These are phyloP conservation scores for Talaromyces adpressus DNA, from an alignment of 495 filamentous ascomycete species.

Conservation along the genomic window DNA sequence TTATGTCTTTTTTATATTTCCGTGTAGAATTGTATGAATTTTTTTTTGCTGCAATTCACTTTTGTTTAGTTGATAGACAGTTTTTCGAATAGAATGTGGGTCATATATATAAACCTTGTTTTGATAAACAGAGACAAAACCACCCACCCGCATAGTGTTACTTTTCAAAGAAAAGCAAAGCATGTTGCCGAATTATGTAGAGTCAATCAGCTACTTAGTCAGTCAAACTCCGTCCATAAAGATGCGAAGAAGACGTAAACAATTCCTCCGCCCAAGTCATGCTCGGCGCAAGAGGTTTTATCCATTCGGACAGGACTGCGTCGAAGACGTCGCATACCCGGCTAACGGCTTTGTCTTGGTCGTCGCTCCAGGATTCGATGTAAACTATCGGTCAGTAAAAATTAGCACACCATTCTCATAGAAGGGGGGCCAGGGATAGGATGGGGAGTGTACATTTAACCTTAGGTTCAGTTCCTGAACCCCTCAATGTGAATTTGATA, in stretches of 20 bases:
- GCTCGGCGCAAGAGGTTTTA: constrained; percentile 34
- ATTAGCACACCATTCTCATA: background rate
- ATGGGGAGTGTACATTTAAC: constrained; percentile 44
- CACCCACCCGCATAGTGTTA: too few species aligned
- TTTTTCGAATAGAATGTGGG: too few species aligned
- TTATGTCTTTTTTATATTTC: constrained; percentile 20
- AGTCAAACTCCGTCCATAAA: constrained; percentile 8
- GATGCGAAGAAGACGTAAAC: constrained; percentile 33
- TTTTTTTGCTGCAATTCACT: background rate
- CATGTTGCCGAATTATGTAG: too few species aligned
- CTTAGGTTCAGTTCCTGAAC: constrained; percentile 66
- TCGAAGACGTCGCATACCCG: constrained; percentile 47
- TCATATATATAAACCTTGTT: too few species aligned
- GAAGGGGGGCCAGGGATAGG: too few species aligned
- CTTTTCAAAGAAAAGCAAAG: too few species aligned
- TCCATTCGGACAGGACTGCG: constrained; percentile 52
- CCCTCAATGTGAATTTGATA: constrained; percentile 59
- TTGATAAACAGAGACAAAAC: too few species aligned
- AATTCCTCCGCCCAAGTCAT: constrained; percentile 32
- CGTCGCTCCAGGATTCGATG: constrained; percentile 45
- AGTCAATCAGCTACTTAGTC: background rate
- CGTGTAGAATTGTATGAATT: constrained; percentile 27
- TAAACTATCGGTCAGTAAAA: constrained; percentile 32
- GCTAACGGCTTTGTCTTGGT: constrained; percentile 37
- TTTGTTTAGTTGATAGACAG: background rate